Base-by-base conservation (phyloP, 768 basidiomycete genomes). In the Auricularia sp. region DNA sequence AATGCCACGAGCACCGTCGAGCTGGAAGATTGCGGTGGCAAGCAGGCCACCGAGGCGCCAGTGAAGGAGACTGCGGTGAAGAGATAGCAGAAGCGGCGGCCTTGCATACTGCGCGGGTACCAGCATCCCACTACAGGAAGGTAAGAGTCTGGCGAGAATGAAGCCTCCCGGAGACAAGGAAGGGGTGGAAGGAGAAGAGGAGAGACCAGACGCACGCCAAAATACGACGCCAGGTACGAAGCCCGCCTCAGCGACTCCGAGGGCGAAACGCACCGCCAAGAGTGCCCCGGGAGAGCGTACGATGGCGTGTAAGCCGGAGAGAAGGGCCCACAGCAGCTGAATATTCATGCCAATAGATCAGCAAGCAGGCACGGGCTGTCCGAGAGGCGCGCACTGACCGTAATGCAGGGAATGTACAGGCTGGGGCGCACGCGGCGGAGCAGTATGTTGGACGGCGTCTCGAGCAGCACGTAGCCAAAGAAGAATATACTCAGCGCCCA, bases 181-280 rank as follows among this genome's bases (percentile, higher is more conserved):
- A 29, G 29, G 29, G 29, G 29, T 29, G 29, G 29, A 29, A 29
- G 24, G 24, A 59, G 34, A 24, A 7, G 6, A 8, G 24, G 24
- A 29, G 24, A 18, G 3, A 4, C 7, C 3, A 33, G 56, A 34
- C 24, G 56, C 36, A 59, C 56, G 21, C 56, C 56, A 59, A 18
- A 33, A 59, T 6, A 59, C 24, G 10, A 33, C 24, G 11, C 56
- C 56, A 33, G 56, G 56, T 8, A 59, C 11, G 56, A 29, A 59
- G 29, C 78, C 67, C 3, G 78, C 79, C 65, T 81, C 81, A 45
- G 78, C 75, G 6, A 73, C 71, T 3, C 80, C 81, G 14, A 81
- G 73, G 8, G 79, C 71, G 67, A 83, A 79, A 34, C 21, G 24
- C 36, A 62, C n/a, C 11, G 14, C 16, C n/a, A 62, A 44, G 42